These are phyloP conservation scores for Lenwebbia sp. DNA, from an alignment of 345 rosid species.

Conservation along the genomic window DNA sequence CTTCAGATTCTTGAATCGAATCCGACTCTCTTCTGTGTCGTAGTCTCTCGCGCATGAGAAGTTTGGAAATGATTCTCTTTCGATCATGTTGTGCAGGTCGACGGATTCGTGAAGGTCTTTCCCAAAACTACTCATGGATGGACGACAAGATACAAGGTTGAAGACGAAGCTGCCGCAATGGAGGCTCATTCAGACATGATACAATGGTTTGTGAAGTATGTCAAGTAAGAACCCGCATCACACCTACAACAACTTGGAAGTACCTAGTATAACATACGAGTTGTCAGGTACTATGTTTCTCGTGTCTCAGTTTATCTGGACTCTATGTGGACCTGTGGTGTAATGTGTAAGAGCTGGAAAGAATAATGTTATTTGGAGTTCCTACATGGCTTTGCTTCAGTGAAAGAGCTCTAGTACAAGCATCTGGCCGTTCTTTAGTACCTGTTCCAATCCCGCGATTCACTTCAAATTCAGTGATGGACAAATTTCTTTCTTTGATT, in stretches of 20 bases:
- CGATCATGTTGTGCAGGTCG: conserved; percentile 23
- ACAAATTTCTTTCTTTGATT: neutral
- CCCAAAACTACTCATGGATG: conserved; percentile 67
- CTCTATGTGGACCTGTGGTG: too few relatives aligned
- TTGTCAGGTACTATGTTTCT: neutral
- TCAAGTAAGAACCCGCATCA: conserved; percentile 26
- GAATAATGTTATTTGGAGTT: neutral
- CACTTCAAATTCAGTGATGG: neutral
- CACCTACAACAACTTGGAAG: neutral
- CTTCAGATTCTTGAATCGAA: neutral
- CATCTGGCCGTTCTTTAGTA: neutral
- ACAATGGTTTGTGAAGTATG: conserved; percentile 45
- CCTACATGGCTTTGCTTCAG: neutral
- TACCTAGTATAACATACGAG: neutral
- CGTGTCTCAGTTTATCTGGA: neutral
- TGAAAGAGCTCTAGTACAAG: neutral
- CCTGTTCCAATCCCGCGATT: neutral
- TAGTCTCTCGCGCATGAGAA: neutral
- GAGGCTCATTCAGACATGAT: conserved; percentile 62
- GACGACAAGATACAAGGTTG: conserved; percentile 49
- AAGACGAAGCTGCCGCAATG: conserved; percentile 44
- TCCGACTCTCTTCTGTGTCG: neutral
- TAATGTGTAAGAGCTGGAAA: neutral
- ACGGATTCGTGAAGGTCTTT: conserved; percentile 52
- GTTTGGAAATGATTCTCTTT: neutral